Evolutionary conservation across 2,329 filamentous ascomycete species (phyloP), one percentile per base, ranked within the genome.

Genomic region (Akanthomyces uredinophilus): DNA sequence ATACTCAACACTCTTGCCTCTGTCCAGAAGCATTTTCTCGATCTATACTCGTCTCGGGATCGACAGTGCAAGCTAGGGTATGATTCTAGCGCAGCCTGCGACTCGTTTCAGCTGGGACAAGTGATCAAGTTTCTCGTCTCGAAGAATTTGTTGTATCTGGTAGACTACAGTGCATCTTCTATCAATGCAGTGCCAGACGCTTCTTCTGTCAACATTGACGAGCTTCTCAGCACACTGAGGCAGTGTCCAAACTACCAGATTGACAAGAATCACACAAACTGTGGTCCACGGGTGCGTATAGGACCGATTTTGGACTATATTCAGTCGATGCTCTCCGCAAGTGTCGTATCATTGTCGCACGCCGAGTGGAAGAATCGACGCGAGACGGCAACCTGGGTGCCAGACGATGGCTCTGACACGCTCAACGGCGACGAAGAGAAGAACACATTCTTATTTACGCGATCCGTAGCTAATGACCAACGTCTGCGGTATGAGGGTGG

Each of bases 81-180:
- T 72, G 88, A 91, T 69, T 87, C 85, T 2, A 89, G 86, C 64
- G 74, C 82, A 2, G 85, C 88, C 47, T 92, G 90, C 72, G 90
- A 93, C 74, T 87, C 86, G 2, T 93, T 89, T 69, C 90, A 93
- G 73, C 82, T 93, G 1, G 90, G 89, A 24, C 88, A 92, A 74
- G 90, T 90, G 80, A 75, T 91, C 65, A 86, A 86, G 66, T 92
- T 92, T 73, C 82, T 92, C 41, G 75, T 79, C 16, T 80, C 81
- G 66, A 85, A 85, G 66, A 80, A 82, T 32, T 82, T 90, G 0
- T 69, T 91, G 4, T 83, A 81, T 43, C 74, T 91, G 1, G 77
- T 82, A 7, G 82, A 86, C 69, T 85, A 84, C 65, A 79, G 81
- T 41, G 77, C 82, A 0, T 68, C 71, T 2, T 82, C 81, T 1